Percentiles rank a stretch among this genome's conserved stretches.
Conservation (phyloP, 768 basidiomycete genomes). For the Clitopilus passeckerianus region DNA sequence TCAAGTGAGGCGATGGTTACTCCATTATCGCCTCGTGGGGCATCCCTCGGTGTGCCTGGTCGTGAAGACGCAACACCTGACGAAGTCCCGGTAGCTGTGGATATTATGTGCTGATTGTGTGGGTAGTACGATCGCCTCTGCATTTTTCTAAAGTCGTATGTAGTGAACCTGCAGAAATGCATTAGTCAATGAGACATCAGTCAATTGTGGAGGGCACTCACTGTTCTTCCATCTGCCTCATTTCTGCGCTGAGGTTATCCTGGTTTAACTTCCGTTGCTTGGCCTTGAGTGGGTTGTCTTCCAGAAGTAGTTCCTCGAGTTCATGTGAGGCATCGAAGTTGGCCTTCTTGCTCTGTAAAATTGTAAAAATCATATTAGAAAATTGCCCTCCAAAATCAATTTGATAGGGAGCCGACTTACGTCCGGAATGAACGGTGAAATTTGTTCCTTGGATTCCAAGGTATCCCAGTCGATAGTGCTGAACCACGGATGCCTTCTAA, state of each 20-base stretch:
- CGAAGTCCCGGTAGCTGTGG: slow-evolving; percentile 73
- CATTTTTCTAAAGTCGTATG: slow-evolving; percentile 92
- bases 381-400: slow-evolving; percentile 1
- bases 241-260: slow-evolving; percentile 85
- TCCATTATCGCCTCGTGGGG: slow-evolving; percentile 39
- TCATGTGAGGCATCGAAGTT: slow-evolving; percentile 99
- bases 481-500: slow-evolving; percentile 86
- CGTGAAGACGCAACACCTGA: slow-evolving; percentile 67
- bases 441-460: slow-evolving; percentile 68
- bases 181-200: slow-evolving; percentile 3
- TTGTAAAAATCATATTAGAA: not conserved
- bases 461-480: slow-evolving; percentile 84
- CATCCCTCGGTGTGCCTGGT: slow-evolving; percentile 64
- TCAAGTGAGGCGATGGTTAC: slow-evolving; percentile 37
- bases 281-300: slow-evolving; percentile 96
- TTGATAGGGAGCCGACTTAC: slow-evolving; percentile 33
- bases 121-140: slow-evolving; percentile 89
- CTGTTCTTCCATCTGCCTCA: slow-evolving; percentile 99
- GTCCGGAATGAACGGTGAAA: slow-evolving; percentile 88
- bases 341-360: slow-evolving; percentile 86
- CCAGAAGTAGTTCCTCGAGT: slow-evolving; percentile 89
- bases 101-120: slow-evolving; percentile 67
- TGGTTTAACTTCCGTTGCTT: slow-evolving; percentile 88
- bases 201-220: slow-evolving; percentile 30
- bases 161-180: slow-evolving; percentile 59